phyloP scores from a whole-genome alignment of 768 basidiomycete genomes.

The Heimioporus sp. region DNA sequence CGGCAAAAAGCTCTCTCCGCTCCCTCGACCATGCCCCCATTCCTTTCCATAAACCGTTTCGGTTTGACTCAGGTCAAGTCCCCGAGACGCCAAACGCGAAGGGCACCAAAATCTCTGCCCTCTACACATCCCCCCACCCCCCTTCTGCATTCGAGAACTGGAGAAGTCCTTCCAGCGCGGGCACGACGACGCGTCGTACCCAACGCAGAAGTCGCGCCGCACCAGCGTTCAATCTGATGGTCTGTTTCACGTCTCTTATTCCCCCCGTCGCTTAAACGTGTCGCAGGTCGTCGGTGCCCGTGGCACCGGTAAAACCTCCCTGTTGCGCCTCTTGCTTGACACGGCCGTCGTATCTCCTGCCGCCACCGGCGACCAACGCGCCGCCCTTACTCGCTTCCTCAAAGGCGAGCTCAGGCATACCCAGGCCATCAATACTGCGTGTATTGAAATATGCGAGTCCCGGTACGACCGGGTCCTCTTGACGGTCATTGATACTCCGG shows the following conservation, averaged over 20 bases:
- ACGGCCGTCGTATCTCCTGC: constrained; percentile 80
- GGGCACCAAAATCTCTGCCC: constrained; percentile 58
- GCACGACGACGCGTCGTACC: constrained; percentile 46
- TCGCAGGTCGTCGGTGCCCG: constrained; percentile 73
- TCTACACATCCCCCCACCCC: constrained; percentile 61
- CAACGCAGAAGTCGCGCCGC: constrained; percentile 65
- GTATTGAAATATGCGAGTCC: constrained; percentile 81
- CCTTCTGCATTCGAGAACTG: constrained; percentile 63
- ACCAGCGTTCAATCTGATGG: constrained; percentile 88
- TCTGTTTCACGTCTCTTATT: constrained; percentile 27
- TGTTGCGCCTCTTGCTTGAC: constrained; percentile 76
- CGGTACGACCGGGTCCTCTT: constrained; percentile 76
- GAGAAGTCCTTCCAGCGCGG: constrained; percentile 38
- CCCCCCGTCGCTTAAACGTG: constrained; percentile 2
- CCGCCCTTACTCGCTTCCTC: constrained; percentile 62
- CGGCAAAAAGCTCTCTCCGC: constrained; percentile 66
- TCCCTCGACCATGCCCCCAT: constrained; percentile 52
- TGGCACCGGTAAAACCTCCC: constrained; percentile 83
- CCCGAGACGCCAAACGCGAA: constrained; percentile 25
- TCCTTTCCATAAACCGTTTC: constrained; percentile 84
- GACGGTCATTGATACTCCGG: constrained; percentile 84
- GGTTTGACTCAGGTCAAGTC: constrained; percentile 41
- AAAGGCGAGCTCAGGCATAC: constrained; percentile 61
- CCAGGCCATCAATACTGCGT: constrained; percentile 60
- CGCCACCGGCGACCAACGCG: constrained; percentile 72